Conservation (phyloP, 306 rosid species). For the Mimosa bimucronata region DNA sequence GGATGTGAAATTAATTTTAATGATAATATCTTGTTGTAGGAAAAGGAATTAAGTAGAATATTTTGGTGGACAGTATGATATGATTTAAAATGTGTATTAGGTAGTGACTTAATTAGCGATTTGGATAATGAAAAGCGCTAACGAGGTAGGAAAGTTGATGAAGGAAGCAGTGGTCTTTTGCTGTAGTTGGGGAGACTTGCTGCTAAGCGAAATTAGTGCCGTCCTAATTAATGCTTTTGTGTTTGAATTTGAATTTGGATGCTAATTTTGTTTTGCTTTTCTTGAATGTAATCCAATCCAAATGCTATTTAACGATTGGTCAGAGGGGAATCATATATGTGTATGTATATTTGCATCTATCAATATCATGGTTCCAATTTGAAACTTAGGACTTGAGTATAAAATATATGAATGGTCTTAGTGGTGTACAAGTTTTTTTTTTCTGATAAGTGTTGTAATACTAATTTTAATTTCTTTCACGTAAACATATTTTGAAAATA, state of each 20-base stretch:
- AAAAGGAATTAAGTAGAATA: not conserved
- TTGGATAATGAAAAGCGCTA: constrained; percentile 5
- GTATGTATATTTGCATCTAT: no score
- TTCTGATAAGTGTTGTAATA: no score
- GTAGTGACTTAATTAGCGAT: constrained; percentile 31
- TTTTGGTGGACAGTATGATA: not conserved
- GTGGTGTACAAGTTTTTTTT: no score
- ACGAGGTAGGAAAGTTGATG: constrained; percentile 2
- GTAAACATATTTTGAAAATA: no score
- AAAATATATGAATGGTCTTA: no score
- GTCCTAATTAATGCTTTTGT: not conserved
- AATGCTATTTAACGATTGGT: no score
- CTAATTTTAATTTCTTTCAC: no score
- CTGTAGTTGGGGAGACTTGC: not conserved
- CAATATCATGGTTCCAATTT: no score
- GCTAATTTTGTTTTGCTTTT: not conserved
- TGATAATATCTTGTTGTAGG: constrained; percentile 15
- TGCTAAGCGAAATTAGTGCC: not conserved
- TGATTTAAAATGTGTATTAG: constrained; percentile 34
- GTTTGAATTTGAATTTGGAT: not conserved
- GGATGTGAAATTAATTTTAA: constrained; percentile 29
- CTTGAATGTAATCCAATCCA: not conserved
- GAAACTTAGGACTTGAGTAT: no score
- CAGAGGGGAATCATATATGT: no score
- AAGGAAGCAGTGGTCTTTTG: not conserved